phyloP scores from a whole-genome alignment of 352 stramenopile genomes.

The Pythium aristosporum region DNA sequence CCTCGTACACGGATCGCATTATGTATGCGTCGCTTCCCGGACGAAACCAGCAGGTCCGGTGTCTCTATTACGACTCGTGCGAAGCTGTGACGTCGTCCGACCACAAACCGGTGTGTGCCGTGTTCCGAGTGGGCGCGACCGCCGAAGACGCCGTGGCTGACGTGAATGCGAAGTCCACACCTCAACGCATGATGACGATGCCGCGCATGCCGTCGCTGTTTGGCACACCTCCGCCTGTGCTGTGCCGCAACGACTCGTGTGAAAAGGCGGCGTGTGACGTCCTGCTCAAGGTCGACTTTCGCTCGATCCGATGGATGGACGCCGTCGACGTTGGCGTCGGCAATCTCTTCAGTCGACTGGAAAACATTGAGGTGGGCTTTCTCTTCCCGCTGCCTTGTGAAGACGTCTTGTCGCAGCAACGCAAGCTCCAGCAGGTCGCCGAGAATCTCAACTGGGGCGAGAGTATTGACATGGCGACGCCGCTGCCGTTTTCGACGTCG shows the following conservation, averaged over 20 bases:
- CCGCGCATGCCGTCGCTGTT: constrained; percentile 23
- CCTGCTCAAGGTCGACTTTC: constrained; percentile 63
- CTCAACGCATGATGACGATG: constrained; percentile 6
- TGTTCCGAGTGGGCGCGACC: constrained; percentile 44
- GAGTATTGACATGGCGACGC: constrained; percentile 24
- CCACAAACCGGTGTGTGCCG: constrained; percentile 78
- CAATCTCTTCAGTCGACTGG: constrained; percentile 55
- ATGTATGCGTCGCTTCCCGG: constrained; percentile 78
- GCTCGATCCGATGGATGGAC: constrained; percentile 71
- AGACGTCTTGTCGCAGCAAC: constrained; percentile 76
- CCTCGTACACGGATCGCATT: constrained; percentile 90
- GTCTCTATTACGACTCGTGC: constrained; percentile 76
- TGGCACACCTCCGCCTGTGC: constrained; percentile 16
- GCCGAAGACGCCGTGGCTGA: constrained; percentile 13
- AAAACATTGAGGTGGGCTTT: constrained; percentile 70
- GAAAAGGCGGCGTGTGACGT: constrained; percentile 49
- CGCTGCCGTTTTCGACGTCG: constrained; percentile 1
- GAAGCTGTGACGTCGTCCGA: constrained; percentile 75
- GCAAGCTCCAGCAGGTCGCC: constrained; percentile 76
- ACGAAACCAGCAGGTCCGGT: constrained; percentile 49
- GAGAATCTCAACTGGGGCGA: constrained; percentile 66
- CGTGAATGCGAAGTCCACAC: neutral
- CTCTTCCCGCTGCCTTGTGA: constrained; percentile 80
- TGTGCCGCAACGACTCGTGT: constrained; percentile 63
- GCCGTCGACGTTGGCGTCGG: constrained; percentile 38